Evolutionary conservation across 2,329 filamentous ascomycete species (phyloP), one percentile per base, ranked within the genome.

Genomic region (Septoria linicola): DNA sequence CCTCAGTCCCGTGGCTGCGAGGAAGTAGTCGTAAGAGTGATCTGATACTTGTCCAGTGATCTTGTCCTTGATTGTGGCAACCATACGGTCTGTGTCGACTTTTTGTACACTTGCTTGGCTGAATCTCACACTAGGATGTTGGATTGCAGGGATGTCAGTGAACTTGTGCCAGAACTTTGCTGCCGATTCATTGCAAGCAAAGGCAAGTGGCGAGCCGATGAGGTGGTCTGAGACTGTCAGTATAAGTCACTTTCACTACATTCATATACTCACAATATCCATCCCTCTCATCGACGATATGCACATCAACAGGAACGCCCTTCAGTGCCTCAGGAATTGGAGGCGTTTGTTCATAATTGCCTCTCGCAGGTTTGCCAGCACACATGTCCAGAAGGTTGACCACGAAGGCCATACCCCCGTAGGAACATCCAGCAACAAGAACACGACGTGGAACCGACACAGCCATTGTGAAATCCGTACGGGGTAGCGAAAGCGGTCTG

Each of bases 261-360:
- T n/a, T n/a, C n/a, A 35, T 30, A 8, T 4, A 41, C 47, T 54
- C 74, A 90, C 87, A 90, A 67, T 83, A 90, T n/a, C 88, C 88
- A 73, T 91, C 87, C n/a, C 85, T 76, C 68, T 90, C 85, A 62
- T 91, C 87, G 19, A 88, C 82, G 17, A 91, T 78, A 17, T 85
- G 89, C 43, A 91, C 83, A 31, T 89, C 79, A 11, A 88, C 69
- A 63, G 77, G 70, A 62, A 66, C 41, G 21, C 56, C 50, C 41
- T 50, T 54, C 41, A 50, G 40, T 10, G 56, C 48, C 23, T 44
- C 44, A 20, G 51, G 23, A 41, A 44, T 42, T 20, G 48, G 56
- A n/a, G 36, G 40, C 16, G 50, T 49, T 31, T 53, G 42, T 25
- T 41, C 21, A 31, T 45, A 49, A 14, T 51, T 41, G 1, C 44